Base-by-base conservation (phyloP, 345 rosid genomes). In the Garcia nutans region DNA sequence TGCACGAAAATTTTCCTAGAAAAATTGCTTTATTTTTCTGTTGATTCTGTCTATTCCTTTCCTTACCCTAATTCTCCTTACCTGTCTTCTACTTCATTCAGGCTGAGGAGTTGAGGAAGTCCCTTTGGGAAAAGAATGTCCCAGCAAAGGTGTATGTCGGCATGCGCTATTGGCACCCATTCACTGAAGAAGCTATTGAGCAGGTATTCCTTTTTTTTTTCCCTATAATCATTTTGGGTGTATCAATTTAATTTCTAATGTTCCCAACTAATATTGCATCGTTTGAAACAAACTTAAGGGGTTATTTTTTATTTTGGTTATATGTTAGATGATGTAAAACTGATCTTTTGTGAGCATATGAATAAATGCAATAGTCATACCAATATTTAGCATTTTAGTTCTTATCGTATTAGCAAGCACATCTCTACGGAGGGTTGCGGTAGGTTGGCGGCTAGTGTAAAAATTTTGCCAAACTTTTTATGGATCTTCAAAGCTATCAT, bases 121-220 rank as follows among this genome's bases (percentile, higher is more conserved):
- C 91, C 75, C 96, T 96, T 66, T 88, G 90, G 85, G 96, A 72
- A 57, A 96, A 96, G 84, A 77, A 93, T 47, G 91, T 93, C 59
- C 98, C 94, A 3, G 97, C 98, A 22, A 90, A 90, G 76, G 98
- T 93, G 3, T 96, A 96, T 84, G 97, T 96, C 70, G 99, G 99
- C 70, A 96, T 96, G 99, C 93, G 98, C 15, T 96, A 96, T 78
- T 96, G 99, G 99, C 99, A 96, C 84, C 99, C 98, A 60, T 96
- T 93, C 87, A 96, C 98, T 6, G 99, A 96, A 80, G 97, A 96
- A 87, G 99, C 99, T 55, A 96, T 96, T 67, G 94, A 91, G 76
- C 96, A 88, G 99, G 99, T 96, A 84, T 6, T 65, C 44, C 80
- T 44, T 22, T 62, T 37, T 37, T 4, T 37, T 2, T 37, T 37